Evolutionary conservation across 768 basidiomycete species (phyloP), one percentile per base, ranked within the genome.

Genomic region (Russula olivacea): DNA sequence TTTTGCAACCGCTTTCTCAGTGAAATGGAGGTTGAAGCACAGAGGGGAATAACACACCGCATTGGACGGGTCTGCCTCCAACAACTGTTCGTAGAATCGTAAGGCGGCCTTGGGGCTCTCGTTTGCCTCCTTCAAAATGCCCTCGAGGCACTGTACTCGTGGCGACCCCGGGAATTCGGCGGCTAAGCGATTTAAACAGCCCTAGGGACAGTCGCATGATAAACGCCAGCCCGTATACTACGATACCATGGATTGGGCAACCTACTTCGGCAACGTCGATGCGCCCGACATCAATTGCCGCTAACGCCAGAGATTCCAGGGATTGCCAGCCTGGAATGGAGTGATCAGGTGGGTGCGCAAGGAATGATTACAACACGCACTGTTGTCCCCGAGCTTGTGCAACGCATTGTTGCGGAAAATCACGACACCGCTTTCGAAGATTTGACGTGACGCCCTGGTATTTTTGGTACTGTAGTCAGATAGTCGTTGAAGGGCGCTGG

Each of bases 81-180:
- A 74, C 23, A 88, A 68, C 7, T 73, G 72, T 34, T 85, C 77
- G 66, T 89, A 96, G 71, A 82, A 88, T 55, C 77, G 73, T 36
- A 91, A 76, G 0, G 83, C 89, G 2, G 75, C 75, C 0, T 81
- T 80, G 1, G 83, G 76, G 4, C 82, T 67, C 50, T 86, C 85
- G 0, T 81, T 80, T 0, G 83, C 84, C 70, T 96, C 93, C 74
- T 89, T 80, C 60, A 89, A 79, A 63, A 93, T 85, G 1, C 94
- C 93, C 28, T 81, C 79, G 23, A 97, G 81, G 23, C 86, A 81
- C 41, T 89, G 84, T 2, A 92, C 87, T 23, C 94, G 83, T 21
- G 89, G 88, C 1, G 93, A 94, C 32, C 76, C 83, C 0, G 88
- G 86, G 70, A 95, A 95, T 73, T 83, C 85, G 56, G 79, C 75